Evolutionary conservation across 2,329 filamentous ascomycete species (phyloP), one percentile per base, ranked within the genome.

Genomic region (Teratosphaeria pseudoeucalypti): DNA sequence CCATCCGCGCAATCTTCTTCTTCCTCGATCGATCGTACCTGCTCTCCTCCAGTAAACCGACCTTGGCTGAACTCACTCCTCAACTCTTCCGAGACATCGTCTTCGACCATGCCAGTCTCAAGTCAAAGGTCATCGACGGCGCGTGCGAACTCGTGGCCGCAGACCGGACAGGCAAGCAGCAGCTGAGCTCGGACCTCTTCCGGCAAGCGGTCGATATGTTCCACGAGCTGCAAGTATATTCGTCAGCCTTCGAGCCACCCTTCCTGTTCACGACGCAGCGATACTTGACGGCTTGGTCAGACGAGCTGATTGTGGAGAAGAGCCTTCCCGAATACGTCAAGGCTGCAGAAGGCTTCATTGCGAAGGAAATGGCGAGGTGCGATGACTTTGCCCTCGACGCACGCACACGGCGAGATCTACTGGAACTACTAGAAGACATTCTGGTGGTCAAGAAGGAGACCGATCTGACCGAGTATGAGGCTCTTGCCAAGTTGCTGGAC

Each of bases 21-120:
- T 99, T 92, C 70, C 82, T 99, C 64, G 92, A 99, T 72, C 86
- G 94, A 63, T 89, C 91, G 2, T 96, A 91, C 70, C 80, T 99
- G 7, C 78, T 96, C 2, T 86, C 87, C 60, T 85, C 86, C 54
- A 85, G 86, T 65, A 84, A 87, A 26, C 80, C 81, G 10, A 88
- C 88, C 37, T 84, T 99, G 59, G 88, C 92, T 68, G 90, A 95
- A 69, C 85, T 95, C 78, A 84, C 87, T 5, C 85, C 94, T 58
- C 75, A 80, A 14, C 81, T 90, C 61, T 99, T 97, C 71, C 83
- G 89, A 57, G 81, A 76, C 9, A 73, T 78, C 54, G 76, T 88
- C 37, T 84, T 85, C 65, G 75, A 79, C 37, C 77, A 85, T 62
- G 58, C 72, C 0, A 74, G 72, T 23, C 73, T 87, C 47, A 81